Evolutionary conservation across 2,329 filamentous ascomycete genomes (phyloP).

Genomic region (Hirsutella thompsonii): DNA sequence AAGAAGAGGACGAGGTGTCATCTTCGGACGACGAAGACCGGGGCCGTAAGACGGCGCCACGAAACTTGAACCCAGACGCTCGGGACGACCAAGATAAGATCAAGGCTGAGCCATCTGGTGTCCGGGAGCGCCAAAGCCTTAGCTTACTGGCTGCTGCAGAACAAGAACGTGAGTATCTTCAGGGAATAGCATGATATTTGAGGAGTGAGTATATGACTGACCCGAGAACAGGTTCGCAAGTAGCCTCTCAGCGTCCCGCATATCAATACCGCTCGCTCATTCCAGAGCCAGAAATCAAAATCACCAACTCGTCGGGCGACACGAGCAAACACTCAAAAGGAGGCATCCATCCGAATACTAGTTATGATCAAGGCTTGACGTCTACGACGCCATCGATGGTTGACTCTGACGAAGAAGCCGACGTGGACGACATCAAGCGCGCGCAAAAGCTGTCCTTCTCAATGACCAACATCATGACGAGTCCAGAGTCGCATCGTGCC

Average conservation of each 20-base stretch:
- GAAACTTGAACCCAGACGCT: constrained; percentile 28
- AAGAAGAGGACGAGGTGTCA: constrained; percentile 52
- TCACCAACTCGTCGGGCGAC: constrained; percentile 51
- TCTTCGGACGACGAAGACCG: constrained; percentile 57
- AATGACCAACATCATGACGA: constrained; percentile 67
- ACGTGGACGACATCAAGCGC: constrained; percentile 71
- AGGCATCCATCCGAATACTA: constrained; percentile 68
- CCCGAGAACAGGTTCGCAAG: constrained; percentile 30
- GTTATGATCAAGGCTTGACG: constrained; percentile 58
- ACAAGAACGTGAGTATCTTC: constrained; percentile 54
- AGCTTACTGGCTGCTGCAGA: constrained; percentile 63
- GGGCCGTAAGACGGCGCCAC: constrained; percentile 43
- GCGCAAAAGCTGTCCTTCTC: constrained; percentile 76
- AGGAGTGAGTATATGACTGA: neutral
- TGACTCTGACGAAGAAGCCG: constrained; percentile 77
- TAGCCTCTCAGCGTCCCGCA: constrained; percentile 33
- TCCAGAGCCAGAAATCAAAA: constrained; percentile 51
- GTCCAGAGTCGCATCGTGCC: constrained; percentile 63
- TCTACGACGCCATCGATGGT: constrained; percentile 45
- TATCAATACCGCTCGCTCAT: constrained; percentile 52
- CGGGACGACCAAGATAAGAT: constrained; percentile 22
- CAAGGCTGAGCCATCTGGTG: constrained; percentile 15
- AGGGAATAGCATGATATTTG: neutral
- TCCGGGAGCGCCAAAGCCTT: constrained; percentile 30
- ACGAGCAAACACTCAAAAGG: constrained; percentile 41